Conservation (phyloP, 2,329 filamentous ascomycete genomes). For the Clonostachys byssicola region DNA sequence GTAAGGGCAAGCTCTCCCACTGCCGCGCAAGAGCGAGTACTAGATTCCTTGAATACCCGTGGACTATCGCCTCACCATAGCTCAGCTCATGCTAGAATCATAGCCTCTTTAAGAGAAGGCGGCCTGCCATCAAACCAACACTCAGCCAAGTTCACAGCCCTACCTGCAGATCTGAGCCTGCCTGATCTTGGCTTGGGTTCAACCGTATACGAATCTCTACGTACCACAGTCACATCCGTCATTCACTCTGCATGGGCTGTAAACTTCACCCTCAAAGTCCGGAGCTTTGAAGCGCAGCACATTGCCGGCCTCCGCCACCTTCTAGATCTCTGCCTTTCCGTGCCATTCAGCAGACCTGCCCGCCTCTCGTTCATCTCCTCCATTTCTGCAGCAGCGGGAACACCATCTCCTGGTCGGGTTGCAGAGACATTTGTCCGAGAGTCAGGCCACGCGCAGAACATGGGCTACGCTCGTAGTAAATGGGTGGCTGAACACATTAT, state of each 20-base stretch:
- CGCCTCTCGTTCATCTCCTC: slow-evolving; percentile 47
- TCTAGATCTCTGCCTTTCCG: slow-evolving; percentile 29
- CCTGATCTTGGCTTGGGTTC: slow-evolving; percentile 30
- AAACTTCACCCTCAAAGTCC: slow-evolving; percentile 47
- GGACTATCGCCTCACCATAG: slow-evolving; percentile 18
- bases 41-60: slow-evolving; percentile 19
- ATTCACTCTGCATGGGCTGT: slow-evolving; percentile 50
- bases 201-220: slow-evolving; percentile 16
- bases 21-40: slow-evolving; percentile 19
- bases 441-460: slow-evolving; percentile 34
- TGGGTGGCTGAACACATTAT: slow-evolving; percentile 41
- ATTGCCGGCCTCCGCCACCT: slow-evolving; percentile 41
- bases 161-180: slow-evolving; percentile 34
- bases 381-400: slow-evolving; percentile 31
- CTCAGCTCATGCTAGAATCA: slow-evolving; percentile 7
- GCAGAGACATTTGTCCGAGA: slow-evolving; percentile 27
- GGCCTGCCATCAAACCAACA: slow-evolving; percentile 9
- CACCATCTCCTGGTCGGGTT: slow-evolving; percentile 25
- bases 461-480: slow-evolving; percentile 48
- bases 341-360: slow-evolving; percentile 22
- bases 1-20: slow-evolving; percentile 35
- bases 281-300: slow-evolving; percentile 39
- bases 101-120: slow-evolving; percentile 23
- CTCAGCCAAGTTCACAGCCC: slow-evolving; percentile 24
- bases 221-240: slow-evolving; percentile 28